Evolutionary conservation across 257 asterid genomes (phyloP).

Genomic region (Paulownia fortunei): DNA sequence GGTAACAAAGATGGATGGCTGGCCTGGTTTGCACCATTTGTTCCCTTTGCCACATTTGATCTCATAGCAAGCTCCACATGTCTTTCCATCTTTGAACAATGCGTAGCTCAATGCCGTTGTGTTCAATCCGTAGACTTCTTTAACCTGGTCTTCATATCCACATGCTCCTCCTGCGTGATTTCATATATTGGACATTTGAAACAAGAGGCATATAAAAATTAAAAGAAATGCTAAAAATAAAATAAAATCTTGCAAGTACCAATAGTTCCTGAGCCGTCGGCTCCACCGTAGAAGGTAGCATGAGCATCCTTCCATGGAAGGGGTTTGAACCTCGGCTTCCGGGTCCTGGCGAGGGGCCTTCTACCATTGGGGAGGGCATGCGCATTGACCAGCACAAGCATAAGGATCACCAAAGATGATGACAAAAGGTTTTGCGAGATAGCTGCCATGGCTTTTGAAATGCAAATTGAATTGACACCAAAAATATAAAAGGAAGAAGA

Average conservation of each 20-base stretch:
- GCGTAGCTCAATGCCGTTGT: constrained; percentile 49
- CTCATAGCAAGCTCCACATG: constrained; percentile 56
- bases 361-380: not conserved
- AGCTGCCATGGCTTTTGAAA: constrained; percentile 33
- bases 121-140: constrained; percentile 37
- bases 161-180: constrained; percentile 58
- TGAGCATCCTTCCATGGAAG: constrained; percentile 50
- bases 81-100: constrained; percentile 41
- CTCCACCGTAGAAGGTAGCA: constrained; percentile 57
- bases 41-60: constrained; percentile 42
- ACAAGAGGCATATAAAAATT: too few relatives aligned
- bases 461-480: not conserved
- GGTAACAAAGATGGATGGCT: constrained; percentile 25
- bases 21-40: constrained; percentile 45
- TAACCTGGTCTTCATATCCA: constrained; percentile 40
- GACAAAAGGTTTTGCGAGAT: constrained; percentile 22
- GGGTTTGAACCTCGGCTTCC: not conserved
- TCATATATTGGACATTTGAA: too few relatives aligned
- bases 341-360: too few relatives aligned
- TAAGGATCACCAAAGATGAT: constrained; percentile 29
- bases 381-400: constrained; percentile 33
- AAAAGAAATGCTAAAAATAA: not conserved
- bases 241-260: constrained; percentile 29
- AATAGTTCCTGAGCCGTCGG: constrained; percentile 51
- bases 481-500: not conserved